Percentiles rank a stretch among this genome's conserved stretches.
These are phyloP conservation scores for Jaltomata sinuosa DNA, from an alignment of 257 asterid genomes.

Conservation along the genomic window DNA sequence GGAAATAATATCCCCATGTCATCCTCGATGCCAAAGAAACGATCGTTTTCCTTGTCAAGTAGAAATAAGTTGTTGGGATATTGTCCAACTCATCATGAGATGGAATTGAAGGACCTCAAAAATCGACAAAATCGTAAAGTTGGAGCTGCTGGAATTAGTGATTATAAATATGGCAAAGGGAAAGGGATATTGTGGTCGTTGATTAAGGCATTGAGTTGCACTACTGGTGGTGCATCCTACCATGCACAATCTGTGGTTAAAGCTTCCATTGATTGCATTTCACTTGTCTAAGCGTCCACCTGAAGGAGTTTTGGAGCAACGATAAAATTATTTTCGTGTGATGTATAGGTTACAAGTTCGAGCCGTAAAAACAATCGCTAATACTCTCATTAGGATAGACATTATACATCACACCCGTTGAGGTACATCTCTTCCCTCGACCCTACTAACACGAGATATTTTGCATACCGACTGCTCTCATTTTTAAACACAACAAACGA, in stretches of 20 bases:
- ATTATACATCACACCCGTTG: too few relatives aligned
- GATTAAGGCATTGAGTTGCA: conserved; percentile 56
- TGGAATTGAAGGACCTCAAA: conserved; percentile 48
- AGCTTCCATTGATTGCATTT: conserved; percentile 7
- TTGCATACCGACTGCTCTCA: too few relatives aligned
- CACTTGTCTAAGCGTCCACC: too few relatives aligned
- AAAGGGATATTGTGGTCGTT: conserved; percentile 36
- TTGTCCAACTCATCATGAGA: conserved; percentile 17
- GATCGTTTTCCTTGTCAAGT: background rate
- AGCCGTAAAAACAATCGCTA: too few relatives aligned
- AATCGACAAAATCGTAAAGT: conserved; percentile 43
- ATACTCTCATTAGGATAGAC: too few relatives aligned
- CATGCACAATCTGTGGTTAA: conserved; percentile 13
- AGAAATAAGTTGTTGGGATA: conserved; percentile 32
- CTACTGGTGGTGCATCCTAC: conserved; percentile 12
- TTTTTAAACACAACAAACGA: too few relatives aligned
- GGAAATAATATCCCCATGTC: conserved; percentile 19
- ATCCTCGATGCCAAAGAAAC: background rate
- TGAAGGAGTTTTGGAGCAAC: too few relatives aligned
- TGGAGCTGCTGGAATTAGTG: background rate
- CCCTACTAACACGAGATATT: too few relatives aligned
- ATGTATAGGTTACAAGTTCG: too few relatives aligned
- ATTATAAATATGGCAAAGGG: background rate
- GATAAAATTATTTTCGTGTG: too few relatives aligned
- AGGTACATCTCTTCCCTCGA: too few relatives aligned